These are phyloP conservation scores for Cucurbita ficifolia DNA, from an alignment of 306 rosid species.

Conservation along the genomic window DNA sequence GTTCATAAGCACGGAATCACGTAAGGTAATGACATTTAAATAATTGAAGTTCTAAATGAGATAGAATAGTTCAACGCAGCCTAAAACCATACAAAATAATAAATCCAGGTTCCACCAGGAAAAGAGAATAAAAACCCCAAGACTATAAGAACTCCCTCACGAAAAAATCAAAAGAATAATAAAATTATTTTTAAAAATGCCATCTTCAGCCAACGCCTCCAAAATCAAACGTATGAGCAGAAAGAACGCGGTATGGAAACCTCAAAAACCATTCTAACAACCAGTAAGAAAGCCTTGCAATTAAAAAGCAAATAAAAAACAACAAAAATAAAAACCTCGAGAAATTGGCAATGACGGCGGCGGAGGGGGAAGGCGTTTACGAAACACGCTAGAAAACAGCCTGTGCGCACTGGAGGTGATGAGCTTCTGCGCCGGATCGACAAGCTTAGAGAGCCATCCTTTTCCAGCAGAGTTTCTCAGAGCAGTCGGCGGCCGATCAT, in stretches of 20 bases:
- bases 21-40: neutral
- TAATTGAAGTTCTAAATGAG: neutral
- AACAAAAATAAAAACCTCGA: neutral
- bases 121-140: neutral
- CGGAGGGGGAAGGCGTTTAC: conserved; percentile 52
- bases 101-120: neutral
- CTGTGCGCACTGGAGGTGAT: conserved; percentile 46
- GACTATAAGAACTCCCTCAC: neutral
- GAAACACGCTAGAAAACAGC: conserved; percentile 60
- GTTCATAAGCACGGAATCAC: neutral
- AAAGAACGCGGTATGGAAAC: neutral
- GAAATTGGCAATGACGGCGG: conserved; percentile 14
- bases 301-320: neutral
- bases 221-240: neutral
- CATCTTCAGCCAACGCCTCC: neutral
- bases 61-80: neutral
- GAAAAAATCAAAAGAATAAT: neutral
- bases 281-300: neutral
- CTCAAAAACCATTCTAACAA: neutral
- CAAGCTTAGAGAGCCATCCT: conserved; percentile 77
- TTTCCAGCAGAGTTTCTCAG: conserved; percentile 33
- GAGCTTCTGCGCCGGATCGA: conserved; percentile 86
- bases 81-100: neutral
- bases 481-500: conserved; percentile 55
- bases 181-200: neutral